phyloP scores from a whole-genome alignment of 2,329 filamentous ascomycete genomes.

The Allantophomopsis cytisporea region DNA sequence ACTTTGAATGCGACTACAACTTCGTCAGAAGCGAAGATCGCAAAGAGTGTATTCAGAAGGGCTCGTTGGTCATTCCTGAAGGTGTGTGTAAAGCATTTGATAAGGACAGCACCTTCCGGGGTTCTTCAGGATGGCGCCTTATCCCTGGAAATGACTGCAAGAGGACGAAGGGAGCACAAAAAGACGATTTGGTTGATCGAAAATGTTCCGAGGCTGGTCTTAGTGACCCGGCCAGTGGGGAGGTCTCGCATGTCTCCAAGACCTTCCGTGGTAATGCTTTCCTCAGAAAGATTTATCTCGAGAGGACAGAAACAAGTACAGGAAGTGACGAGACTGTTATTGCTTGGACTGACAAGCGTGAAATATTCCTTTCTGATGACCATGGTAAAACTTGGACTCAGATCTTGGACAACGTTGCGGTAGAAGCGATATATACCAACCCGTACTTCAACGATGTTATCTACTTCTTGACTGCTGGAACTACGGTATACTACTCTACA shows the following conservation, averaged over 20 bases:
- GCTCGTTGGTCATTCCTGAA: constrained; percentile 50
- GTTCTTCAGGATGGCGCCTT: constrained; percentile 79
- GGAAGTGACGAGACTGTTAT: constrained; percentile 62
- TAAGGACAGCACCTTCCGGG: constrained; percentile 55
- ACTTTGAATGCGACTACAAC: constrained; percentile 97
- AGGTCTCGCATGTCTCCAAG: constrained; percentile 47
- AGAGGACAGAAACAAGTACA: constrained; percentile 52
- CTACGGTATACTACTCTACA: constrained; percentile 64
- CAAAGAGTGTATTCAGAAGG: constrained; percentile 53
- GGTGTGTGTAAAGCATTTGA: constrained; percentile 49
- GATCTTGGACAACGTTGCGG: constrained; percentile 54
- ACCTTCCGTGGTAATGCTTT: constrained; percentile 45
- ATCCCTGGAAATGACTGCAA: constrained; percentile 76
- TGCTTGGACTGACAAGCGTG: constrained; percentile 27
- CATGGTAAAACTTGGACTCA: constrained; percentile 80
- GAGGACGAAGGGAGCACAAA: constrained; percentile 42
- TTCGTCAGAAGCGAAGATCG: constrained; percentile 57
- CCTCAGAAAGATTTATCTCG: constrained; percentile 59
- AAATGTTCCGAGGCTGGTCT: constrained; percentile 53
- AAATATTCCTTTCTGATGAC: constrained; percentile 65
- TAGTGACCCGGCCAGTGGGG: constrained; percentile 42
- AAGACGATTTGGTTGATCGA: constrained; percentile 60
- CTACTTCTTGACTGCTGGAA: constrained; percentile 63
- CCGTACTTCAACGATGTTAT: constrained; percentile 71
- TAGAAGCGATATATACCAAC: constrained; percentile 64